Base-by-base conservation (phyloP, 305 asterid species). In the Nicotiana rustica region DNA sequence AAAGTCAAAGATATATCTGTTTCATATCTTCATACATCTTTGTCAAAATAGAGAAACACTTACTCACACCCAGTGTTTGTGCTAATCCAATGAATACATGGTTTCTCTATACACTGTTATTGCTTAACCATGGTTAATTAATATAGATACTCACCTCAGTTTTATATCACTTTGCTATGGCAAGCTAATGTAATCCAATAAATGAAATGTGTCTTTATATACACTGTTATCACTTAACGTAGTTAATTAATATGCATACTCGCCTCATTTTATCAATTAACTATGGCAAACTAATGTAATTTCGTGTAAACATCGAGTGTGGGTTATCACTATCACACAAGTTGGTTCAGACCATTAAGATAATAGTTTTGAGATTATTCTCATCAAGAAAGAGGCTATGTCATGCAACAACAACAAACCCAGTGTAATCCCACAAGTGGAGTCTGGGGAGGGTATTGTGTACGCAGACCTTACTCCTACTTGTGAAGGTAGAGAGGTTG, bases 1-100 rank as follows among this genome's bases (percentile, higher is more conserved):
- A 82, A 78, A 85, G 31, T n/a, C 59, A 76, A 80, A 84, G 68
- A 79, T 70, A 41, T 64, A 65, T 71, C 19, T 47, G 61, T 7
- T 47, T 21, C 59, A 41, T 5, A 73, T 3, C 36, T 49, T 71
- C 62, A 47, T 47, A 14, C 79, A 49, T 49, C 33, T 80, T 68
- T 56, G 13, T 69, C 73, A 78, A 44, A 41, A 67, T 81, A 64
- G 76, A 8, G 10, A 7, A 12, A 55, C 5, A 44, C 38, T 66
- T 47, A 6, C 18, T 19, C 31, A 21, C 21, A 0, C 6, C 6
- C 2, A 18, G 19, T 71, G 19, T 71, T 71, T 71, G 12, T n/a
- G 18, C 44, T n/a, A 70, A 69, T 0, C 21, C 57, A 69, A 69
- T n/a, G 10, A 41, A 70, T 2, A 25, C 60, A 70, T 10, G 3